Evolutionary conservation across 768 basidiomycete species (phyloP).

Genomic region (Kwoniella europaea): DNA sequence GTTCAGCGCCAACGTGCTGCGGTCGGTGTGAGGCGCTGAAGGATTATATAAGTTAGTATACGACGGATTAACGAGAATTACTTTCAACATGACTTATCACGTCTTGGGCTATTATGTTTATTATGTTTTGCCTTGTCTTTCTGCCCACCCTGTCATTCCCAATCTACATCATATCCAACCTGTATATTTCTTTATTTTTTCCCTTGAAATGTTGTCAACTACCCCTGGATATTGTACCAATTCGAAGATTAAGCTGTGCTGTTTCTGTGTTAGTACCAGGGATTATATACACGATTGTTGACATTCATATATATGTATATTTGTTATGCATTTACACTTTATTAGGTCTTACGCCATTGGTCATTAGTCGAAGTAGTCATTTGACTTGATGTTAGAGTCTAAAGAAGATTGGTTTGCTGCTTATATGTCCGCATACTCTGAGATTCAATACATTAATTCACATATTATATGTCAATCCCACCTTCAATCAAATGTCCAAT

Average conservation of each 20-base stretch:
- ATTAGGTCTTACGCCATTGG: no score
- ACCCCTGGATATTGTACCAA: not conserved
- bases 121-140: not conserved
- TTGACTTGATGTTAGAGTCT: no score
- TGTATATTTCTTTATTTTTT: not conserved
- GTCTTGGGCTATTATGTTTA: not conserved
- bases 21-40: not conserved
- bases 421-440: no score
- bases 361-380: no score
- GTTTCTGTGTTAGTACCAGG: not conserved
- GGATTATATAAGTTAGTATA: not conserved
- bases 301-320: not conserved
- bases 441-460: no score
- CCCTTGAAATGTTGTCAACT: not conserved
- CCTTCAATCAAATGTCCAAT: not conserved
- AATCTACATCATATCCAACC: not conserved
- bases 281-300: slow-evolving; percentile 7
- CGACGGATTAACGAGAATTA: not conserved
- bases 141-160: not conserved
- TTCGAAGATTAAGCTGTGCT: no score
- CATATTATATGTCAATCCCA: not conserved
- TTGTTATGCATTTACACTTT: not conserved
- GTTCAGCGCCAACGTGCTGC: slow-evolving; percentile 35
- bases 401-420: no score
- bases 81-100: not conserved